These are phyloP conservation scores for Penicillium sp. DNA, from an alignment of 2,329 filamentous ascomycete genomes.

Conservation along the genomic window DNA sequence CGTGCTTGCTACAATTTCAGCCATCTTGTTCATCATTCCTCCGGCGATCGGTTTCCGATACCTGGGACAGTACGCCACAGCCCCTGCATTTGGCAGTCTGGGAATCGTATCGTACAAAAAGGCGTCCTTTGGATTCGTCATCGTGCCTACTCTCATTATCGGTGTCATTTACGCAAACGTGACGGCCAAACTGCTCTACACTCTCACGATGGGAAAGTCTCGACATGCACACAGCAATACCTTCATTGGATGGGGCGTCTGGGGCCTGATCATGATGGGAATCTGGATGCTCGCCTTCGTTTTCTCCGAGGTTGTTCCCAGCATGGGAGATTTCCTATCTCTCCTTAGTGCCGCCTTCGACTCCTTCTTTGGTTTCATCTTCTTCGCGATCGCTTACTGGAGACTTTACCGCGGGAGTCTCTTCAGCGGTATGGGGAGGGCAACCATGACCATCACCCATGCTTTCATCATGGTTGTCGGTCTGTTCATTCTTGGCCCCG, in stretches of 20 bases:
- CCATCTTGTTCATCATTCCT: conserved; percentile 51
- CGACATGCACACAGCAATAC: conserved; percentile 50
- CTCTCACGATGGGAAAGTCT: conserved; percentile 44
- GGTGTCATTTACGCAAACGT: conserved; percentile 53
- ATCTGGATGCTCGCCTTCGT: conserved; percentile 49
- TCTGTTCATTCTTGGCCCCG: conserved; percentile 52
- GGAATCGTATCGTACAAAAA: conserved; percentile 49
- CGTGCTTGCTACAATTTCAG: conserved; percentile 46
- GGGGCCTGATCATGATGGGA: conserved; percentile 41
- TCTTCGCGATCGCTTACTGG: conserved; percentile 52
- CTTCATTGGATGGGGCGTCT: conserved; percentile 48
- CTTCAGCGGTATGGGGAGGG: conserved; percentile 37
- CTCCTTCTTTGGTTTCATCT: conserved; percentile 53
- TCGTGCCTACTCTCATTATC: conserved; percentile 51
- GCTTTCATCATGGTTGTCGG: conserved; percentile 47
- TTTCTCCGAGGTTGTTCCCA: conserved; percentile 50
- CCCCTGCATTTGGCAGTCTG: conserved; percentile 50
- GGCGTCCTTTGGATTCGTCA: conserved; percentile 51
- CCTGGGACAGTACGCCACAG: conserved; percentile 51
- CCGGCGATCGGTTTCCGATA: conserved; percentile 51
- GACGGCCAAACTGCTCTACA: conserved; percentile 49
- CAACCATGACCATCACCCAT: conserved; percentile 47
- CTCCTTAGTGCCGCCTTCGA: conserved; percentile 50
- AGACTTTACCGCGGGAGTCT: conserved; percentile 44
- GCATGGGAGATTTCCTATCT: conserved; percentile 52